A percentile compares a stretch with the other conserved stretches of the same genome.
These are phyloP conservation scores for Dactylellina parvicollis DNA, from an alignment of 2,329 filamentous ascomycete genomes.

Conservation along the genomic window DNA sequence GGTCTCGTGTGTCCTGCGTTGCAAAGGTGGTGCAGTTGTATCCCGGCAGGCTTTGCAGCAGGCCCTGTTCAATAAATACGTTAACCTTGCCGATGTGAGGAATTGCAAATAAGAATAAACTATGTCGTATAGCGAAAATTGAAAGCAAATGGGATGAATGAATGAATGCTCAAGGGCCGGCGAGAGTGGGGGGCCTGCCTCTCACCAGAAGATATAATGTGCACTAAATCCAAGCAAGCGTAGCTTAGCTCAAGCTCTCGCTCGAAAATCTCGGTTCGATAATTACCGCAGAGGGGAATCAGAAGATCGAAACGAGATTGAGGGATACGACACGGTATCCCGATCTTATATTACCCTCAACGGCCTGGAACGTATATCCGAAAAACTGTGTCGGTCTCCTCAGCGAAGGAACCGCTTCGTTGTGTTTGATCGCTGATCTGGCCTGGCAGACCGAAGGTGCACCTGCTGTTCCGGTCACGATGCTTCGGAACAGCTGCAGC, in stretches of 20 bases:
- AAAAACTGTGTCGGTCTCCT: constrained; percentile 15
- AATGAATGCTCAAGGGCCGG: constrained; percentile 21
- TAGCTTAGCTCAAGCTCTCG: constrained; percentile 26
- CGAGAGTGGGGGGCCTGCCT: constrained; percentile 38
- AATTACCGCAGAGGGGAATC: constrained; percentile 49
- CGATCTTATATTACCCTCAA: constrained; percentile 43
- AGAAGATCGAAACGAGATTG: constrained; percentile 32
- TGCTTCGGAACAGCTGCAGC: constrained; percentile 53
- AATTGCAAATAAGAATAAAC: constrained; percentile 43
- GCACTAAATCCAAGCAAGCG: constrained; percentile 7
- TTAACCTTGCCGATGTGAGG: constrained; percentile 43
- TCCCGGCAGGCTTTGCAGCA: constrained; percentile 45
- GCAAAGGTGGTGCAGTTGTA: constrained; percentile 50
- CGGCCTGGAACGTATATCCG: constrained; percentile 43
- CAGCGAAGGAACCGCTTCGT: constrained; percentile 17
- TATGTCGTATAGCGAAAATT: constrained; percentile 28
- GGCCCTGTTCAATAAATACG: constrained; percentile 33
- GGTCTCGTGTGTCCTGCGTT: constrained; percentile 53
- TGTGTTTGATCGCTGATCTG: constrained; percentile 50
- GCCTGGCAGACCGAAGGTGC: constrained; percentile 54
- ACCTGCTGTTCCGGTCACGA: constrained; percentile 54
- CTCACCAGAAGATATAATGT: constrained; percentile 32
- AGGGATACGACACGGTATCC: constrained; percentile 37
- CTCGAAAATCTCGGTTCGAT: constrained; percentile 44
- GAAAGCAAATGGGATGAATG: no score